Evolutionary conservation across 2,329 filamentous ascomycete genomes (phyloP).

Genomic region (Ophiostoma ulmi): DNA sequence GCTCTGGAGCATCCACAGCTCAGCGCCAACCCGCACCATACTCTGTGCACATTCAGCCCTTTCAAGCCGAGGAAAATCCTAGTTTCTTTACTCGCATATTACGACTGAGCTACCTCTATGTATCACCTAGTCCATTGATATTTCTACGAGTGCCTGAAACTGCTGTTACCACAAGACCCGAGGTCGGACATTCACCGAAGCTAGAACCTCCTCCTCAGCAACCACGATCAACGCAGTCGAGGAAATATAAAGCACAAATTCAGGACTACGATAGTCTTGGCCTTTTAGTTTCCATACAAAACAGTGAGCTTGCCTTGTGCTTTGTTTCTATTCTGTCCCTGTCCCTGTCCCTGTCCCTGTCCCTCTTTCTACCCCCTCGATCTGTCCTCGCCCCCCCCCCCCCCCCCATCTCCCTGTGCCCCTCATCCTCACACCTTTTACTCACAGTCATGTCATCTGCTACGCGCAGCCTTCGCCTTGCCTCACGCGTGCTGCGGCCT

Average conservation of each 20-base stretch:
- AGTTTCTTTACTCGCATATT: not conserved
- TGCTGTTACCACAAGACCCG: constrained; percentile 22
- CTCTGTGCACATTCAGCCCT: not conserved
- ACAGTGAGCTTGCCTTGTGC: constrained; percentile 3
- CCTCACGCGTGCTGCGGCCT: constrained; percentile 50
- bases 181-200: constrained; percentile 20
- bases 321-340: not conserved
- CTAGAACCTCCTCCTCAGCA: not conserved
- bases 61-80: constrained; percentile 3
- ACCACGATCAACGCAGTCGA: constrained; percentile 2
- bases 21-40: not conserved
- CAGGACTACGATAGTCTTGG: not conserved
- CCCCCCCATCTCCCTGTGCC: not conserved
- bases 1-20: not conserved
- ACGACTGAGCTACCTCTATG: not conserved
- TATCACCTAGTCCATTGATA: not conserved
- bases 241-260: constrained; percentile 16
- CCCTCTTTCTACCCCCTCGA: not conserved
- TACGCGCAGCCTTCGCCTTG: constrained; percentile 50
- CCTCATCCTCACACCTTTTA: constrained; percentile 18
- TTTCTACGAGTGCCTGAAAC: not conserved
- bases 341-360: not conserved
- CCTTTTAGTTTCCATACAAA: not conserved
- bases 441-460: constrained; percentile 47
- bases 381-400: constrained; percentile 11